Evolutionary conservation across 2,329 filamentous ascomycete genomes (phyloP).

Genomic region (Ophiobolus disseminans): DNA sequence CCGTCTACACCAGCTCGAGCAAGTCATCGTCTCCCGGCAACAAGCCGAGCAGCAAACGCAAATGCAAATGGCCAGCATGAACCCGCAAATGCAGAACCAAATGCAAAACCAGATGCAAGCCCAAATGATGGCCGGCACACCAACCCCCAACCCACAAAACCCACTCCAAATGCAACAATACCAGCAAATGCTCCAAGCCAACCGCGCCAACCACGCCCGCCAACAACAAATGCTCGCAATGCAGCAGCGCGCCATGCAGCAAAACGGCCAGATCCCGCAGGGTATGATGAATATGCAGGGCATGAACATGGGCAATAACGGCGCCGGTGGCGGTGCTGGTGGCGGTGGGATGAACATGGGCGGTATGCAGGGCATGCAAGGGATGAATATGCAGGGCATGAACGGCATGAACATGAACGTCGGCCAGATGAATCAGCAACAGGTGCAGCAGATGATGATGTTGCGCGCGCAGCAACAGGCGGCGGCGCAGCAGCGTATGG

Average conservation of each 20-base stretch:
- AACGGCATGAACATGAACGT: slow-evolving; percentile 31
- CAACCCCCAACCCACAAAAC: slow-evolving; percentile 24
- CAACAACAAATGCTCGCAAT: slow-evolving; percentile 45
- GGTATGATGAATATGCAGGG: slow-evolving; percentile 42
- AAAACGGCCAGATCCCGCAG: slow-evolving; percentile 35
- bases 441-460: slow-evolving; percentile 45
- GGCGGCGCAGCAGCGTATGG: slow-evolving; percentile 31
- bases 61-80: slow-evolving; percentile 28
- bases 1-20: slow-evolving; percentile 40
- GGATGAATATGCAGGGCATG: slow-evolving; percentile 25
- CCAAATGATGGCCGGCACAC: slow-evolving; percentile 34
- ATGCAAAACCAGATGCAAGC: slow-evolving; percentile 34
- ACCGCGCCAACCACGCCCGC: slow-evolving; percentile 41
- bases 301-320: slow-evolving; percentile 29
- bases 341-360: slow-evolving; percentile 30
- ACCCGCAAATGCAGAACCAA: slow-evolving; percentile 16
- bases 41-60: slow-evolving; percentile 25
- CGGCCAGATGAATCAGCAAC: slow-evolving; percentile 43
- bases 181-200: slow-evolving; percentile 43
- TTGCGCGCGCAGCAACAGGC: slow-evolving; percentile 38
- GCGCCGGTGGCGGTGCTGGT: slow-evolving; percentile 6
- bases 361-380: slow-evolving; percentile 19
- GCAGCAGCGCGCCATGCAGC: slow-evolving; percentile 42
- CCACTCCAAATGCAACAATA: slow-evolving; percentile 45
- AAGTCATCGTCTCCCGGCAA: slow-evolving; percentile 31